Evolutionary conservation across 148 eudicot genomes (phyloP).

Genomic region (Amaranthus hypochondriacus): DNA sequence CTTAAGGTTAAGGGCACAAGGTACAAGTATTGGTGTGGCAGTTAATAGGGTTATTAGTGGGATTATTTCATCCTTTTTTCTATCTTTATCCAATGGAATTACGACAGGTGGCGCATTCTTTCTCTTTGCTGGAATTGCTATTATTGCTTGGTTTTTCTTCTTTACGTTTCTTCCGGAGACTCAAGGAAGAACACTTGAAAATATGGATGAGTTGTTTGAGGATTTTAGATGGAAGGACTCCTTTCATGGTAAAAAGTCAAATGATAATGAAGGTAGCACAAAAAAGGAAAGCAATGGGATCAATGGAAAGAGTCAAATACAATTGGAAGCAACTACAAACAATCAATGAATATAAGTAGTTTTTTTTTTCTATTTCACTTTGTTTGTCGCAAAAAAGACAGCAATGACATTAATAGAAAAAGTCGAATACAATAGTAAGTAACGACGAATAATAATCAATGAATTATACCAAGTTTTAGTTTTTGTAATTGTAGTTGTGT

Average conservation of each 20-base stretch:
- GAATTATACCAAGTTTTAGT: neutral
- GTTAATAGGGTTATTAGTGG: constrained; percentile 57
- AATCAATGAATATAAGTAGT: neutral
- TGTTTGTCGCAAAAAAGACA: too few relatives aligned
- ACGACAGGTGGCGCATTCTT: constrained; percentile 68
- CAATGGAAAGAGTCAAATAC: constrained; percentile 10
- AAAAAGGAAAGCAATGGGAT: neutral
- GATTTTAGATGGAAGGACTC: constrained; percentile 46
- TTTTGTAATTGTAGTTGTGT: neutral
- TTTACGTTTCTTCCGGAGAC: constrained; percentile 61
- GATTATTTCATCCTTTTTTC: constrained; percentile 41
- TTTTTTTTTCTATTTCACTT: too few relatives aligned
- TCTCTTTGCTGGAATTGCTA: constrained; percentile 38
- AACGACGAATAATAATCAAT: too few relatives aligned
- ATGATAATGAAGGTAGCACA: neutral
- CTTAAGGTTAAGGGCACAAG: constrained; percentile 57
- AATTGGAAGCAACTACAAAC: constrained; percentile 16
- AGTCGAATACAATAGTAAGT: too few relatives aligned
- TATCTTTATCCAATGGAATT: constrained; percentile 41
- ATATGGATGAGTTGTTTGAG: constrained; percentile 51
- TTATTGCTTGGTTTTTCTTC: constrained; percentile 44
- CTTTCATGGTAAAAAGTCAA: constrained; percentile 13
- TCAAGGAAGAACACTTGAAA: constrained; percentile 59
- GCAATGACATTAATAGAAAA: too few relatives aligned
- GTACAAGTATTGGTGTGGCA: constrained; percentile 46